Percentiles rank a stretch among this genome's conserved stretches.
Evolutionary conservation across 345 rosid species (phyloP).

Genomic region (sweet orange (Citrus sinensis)): DNA sequence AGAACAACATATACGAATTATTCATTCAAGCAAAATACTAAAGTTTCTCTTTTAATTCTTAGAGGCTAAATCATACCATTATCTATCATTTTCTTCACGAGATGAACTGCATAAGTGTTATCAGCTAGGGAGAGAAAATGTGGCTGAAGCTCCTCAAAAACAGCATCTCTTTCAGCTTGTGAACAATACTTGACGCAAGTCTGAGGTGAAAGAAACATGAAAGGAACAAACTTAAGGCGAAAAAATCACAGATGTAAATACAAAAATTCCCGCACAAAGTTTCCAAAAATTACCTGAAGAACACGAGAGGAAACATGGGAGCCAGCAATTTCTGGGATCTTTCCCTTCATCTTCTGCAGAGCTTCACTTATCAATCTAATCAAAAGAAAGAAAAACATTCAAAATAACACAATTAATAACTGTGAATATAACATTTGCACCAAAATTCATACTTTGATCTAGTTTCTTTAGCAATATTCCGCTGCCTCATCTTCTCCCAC

Average conservation of each 20-base stretch:
- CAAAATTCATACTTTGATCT: slow-evolving; percentile 61
- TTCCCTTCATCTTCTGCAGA: slow-evolving; percentile 78
- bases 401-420: not conserved
- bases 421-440: not conserved
- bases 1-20: not conserved
- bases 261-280: not conserved
- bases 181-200: slow-evolving; percentile 80
- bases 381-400: not conserved
- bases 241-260: not conserved
- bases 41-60: slow-evolving; percentile 3
- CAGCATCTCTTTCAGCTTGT: slow-evolving; percentile 65
- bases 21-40: not conserved
- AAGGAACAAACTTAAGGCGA: not conserved
- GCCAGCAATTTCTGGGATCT: slow-evolving; percentile 81
- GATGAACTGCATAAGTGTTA: slow-evolving; percentile 69
- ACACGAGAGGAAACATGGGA: slow-evolving; percentile 91
- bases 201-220: slow-evolving; percentile 32
- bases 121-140: slow-evolving; percentile 65
- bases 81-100: slow-evolving; percentile 82
- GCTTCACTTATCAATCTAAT: slow-evolving; percentile 72
- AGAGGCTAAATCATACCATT: slow-evolving; percentile 42
- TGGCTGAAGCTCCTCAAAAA: slow-evolving; percentile 74
- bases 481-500: slow-evolving; percentile 96
- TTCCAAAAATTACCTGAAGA: slow-evolving; percentile 59
- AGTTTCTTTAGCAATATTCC: slow-evolving; percentile 75